These are phyloP conservation scores for Blyttiomyces sp. DNA, from an alignment of 371 early-diverging fungal species.

Conservation along the genomic window DNA sequence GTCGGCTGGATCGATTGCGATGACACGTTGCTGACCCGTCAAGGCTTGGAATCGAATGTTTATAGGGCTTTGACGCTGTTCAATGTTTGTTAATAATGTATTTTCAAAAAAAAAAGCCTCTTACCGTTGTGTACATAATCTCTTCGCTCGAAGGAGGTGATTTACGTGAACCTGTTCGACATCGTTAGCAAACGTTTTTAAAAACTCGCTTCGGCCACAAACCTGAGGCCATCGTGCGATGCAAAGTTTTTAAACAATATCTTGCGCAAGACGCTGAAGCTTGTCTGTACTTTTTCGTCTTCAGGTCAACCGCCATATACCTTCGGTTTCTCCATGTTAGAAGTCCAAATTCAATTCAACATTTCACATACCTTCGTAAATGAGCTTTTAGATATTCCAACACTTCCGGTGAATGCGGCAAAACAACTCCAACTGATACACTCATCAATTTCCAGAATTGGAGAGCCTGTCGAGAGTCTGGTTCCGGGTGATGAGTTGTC, in stretches of 20 bases:
- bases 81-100: background rate
- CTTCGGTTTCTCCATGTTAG: too few species aligned
- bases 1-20: slow-evolving; percentile 35
- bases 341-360: too few species aligned
- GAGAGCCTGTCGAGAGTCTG: slow-evolving; percentile 19
- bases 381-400: slow-evolving; percentile 44
- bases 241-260: slow-evolving; percentile 30
- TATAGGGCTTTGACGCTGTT: slow-evolving; percentile 36
- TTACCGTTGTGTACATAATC: slow-evolving; percentile 30
- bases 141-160: slow-evolving; percentile 45
- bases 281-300: slow-evolving; percentile 18
- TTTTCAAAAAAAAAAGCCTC: slow-evolving; percentile 3
- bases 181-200: too few species aligned
- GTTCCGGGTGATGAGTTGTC: slow-evolving; percentile 40
- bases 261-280: slow-evolving; percentile 31
- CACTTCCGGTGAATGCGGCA: slow-evolving; percentile 29
- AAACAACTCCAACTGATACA: slow-evolving; percentile 31
- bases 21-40: slow-evolving; percentile 36
- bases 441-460: slow-evolving; percentile 40
- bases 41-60: slow-evolving; percentile 36
- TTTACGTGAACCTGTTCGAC: slow-evolving; percentile 17
- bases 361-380: slow-evolving; percentile 27
- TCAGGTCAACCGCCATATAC: slow-evolving; percentile 25
- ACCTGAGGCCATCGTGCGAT: slow-evolving; percentile 23
- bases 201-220: too few species aligned